A percentile compares a stretch with the other conserved stretches of the same genome.
phyloP scores from a whole-genome alignment of 2,329 filamentous ascomycete genomes.

The Blastomyces parvus region DNA sequence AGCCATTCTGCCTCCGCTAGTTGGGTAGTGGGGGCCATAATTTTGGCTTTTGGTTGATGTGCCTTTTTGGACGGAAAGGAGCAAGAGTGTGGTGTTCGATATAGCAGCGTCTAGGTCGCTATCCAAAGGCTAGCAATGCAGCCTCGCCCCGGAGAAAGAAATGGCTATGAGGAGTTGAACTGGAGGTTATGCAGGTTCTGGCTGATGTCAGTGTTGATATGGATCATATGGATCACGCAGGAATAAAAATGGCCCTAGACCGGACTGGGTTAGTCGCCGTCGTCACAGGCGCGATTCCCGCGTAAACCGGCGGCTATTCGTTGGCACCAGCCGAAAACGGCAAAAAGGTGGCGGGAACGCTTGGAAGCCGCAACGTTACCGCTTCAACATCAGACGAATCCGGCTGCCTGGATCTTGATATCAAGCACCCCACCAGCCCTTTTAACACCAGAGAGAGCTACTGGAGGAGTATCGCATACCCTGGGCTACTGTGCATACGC shows the following conservation, averaged over 20 bases:
- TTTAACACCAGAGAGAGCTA: no score
- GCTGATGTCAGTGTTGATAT: neutral
- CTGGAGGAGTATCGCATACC: neutral
- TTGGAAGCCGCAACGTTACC: neutral
- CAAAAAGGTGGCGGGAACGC: neutral
- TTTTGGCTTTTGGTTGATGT: neutral
- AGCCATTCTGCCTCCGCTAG: conserved; percentile 62
- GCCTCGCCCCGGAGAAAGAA: neutral
- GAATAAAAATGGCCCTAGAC: neutral
- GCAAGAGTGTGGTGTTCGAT: neutral
- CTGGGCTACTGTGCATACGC: neutral
- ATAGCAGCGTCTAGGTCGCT: neutral
- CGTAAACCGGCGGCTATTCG: neutral
- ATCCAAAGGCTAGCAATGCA: neutral
- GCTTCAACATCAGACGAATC: neutral
- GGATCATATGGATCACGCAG: neutral
- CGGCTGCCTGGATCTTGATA: neutral
- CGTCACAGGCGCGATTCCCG: neutral
- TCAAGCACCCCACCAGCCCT: neutral
- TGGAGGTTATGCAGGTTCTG: neutral
- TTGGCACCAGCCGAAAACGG: neutral
- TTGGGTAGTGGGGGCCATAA: neutral
- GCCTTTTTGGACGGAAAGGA: neutral
- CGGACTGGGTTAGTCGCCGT: neutral
- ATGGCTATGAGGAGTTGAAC: neutral